These are phyloP conservation scores for Backusella mclennaniae DNA, from an alignment of 192 early-diverging fungal genomes.

Conservation along the genomic window DNA sequence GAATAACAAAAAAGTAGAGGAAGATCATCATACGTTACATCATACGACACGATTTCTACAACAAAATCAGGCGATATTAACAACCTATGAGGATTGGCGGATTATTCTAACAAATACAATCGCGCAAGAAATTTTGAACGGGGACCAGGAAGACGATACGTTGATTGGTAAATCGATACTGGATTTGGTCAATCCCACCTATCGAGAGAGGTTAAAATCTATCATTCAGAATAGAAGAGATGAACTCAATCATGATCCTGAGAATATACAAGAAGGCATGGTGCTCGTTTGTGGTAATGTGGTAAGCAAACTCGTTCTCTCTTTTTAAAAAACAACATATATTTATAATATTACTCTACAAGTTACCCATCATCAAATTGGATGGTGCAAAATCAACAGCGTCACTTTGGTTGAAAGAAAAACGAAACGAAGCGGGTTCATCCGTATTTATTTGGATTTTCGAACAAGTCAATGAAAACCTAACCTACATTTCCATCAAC, in stretches of 20 bases:
- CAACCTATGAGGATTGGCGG: conserved; percentile 44
- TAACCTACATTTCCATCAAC: conserved; percentile 17
- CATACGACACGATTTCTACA: conserved; percentile 50
- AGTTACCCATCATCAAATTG: conserved; percentile 54
- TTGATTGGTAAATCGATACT: conserved; percentile 4
- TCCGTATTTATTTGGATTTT: conserved; percentile 62
- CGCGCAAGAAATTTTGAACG: conserved; percentile 27
- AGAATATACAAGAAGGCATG: not conserved
- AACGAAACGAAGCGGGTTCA: conserved; percentile 39
- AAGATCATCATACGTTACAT: conserved; percentile 22
- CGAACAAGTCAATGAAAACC: conserved; percentile 52
- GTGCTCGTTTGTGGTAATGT: conserved; percentile 32
- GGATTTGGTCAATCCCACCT: conserved; percentile 16
- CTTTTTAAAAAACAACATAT: too few relatives aligned
- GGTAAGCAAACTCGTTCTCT: not conserved
- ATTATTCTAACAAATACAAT: conserved; percentile 57
- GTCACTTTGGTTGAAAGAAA: conserved; percentile 59
- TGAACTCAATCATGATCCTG: not conserved
- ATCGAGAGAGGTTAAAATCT: not conserved
- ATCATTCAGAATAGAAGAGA: not conserved
- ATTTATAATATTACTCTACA: not conserved
- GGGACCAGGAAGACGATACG: not conserved
- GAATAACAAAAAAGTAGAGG: not conserved
- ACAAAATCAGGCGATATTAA: conserved; percentile 59
- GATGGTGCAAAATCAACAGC: conserved; percentile 53